Conservation (phyloP, 2,329 filamentous ascomycete species). For the Fusarium sp. region DNA sequence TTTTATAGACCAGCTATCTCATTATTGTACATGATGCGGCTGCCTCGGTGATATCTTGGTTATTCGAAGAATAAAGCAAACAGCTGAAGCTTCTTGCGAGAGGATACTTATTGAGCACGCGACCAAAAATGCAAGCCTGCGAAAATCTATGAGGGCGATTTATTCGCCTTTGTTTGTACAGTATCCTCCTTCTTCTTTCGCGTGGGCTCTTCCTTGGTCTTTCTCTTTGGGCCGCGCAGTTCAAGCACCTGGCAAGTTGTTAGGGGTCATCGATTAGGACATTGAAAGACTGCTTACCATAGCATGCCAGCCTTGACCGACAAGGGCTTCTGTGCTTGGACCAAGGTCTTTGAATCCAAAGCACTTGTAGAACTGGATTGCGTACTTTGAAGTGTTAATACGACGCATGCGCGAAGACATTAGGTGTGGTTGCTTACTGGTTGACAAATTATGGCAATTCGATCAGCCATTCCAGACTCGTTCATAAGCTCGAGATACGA, state of each 20-base stretch:
- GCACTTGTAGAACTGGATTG: conserved; percentile 80
- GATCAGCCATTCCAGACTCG: conserved; percentile 74
- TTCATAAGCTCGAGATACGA: conserved; percentile 82
- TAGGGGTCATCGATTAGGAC: not conserved
- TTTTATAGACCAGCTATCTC: conserved; percentile 38
- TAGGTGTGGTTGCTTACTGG: conserved; percentile 60
- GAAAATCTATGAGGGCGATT: conserved; percentile 6
- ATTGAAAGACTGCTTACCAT: conserved; percentile 67
- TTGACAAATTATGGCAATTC: conserved; percentile 81
- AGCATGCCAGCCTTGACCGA: conserved; percentile 84
- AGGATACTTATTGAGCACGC: not conserved
- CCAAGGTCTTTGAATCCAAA: conserved; percentile 78
- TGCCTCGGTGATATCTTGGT: conserved; percentile 19
- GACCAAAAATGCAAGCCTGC: not conserved
- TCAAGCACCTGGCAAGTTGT: conserved; percentile 38
- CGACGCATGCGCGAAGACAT: rapidly evolving
- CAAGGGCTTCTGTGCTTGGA: conserved; percentile 75
- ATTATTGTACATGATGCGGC: conserved; percentile 27
- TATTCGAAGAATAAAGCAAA: conserved; percentile 14
- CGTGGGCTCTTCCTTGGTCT: conserved; percentile 42
- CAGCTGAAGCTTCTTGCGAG: conserved; percentile 7
- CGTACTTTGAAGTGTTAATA: conserved; percentile 56
- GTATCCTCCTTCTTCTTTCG: conserved; percentile 31
- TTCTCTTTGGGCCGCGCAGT: conserved; percentile 38
- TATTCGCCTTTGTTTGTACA: conserved; percentile 9